Conservation (phyloP, 495 filamentous ascomycete genomes). For the Xylaria bambusicola region DNA sequence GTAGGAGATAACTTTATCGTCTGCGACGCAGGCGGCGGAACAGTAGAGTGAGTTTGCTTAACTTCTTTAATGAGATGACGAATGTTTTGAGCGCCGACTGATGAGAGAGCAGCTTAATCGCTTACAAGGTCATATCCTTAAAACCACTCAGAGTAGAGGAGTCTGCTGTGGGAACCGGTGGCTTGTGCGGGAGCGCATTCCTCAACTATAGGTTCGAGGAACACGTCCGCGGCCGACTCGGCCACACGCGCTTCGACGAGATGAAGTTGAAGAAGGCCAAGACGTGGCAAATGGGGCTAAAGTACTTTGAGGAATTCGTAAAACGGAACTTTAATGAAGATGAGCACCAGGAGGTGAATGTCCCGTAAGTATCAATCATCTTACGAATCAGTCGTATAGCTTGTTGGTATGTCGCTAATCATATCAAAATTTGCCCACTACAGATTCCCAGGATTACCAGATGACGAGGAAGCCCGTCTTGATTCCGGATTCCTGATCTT, state of each 20-base stretch:
- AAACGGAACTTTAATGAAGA: constrained; percentile 77
- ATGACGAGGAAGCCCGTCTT: constrained; percentile 62
- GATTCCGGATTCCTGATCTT: constrained; percentile 67
- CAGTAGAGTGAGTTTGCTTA: constrained; percentile 59
- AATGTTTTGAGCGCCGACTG: constrained; percentile 32
- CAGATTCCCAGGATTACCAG: constrained; percentile 68
- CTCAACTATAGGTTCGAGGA: constrained; percentile 71
- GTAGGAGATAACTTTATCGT: constrained; percentile 73
- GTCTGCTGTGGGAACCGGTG: constrained; percentile 65
- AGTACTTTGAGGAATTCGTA: constrained; percentile 67
- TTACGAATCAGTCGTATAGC: not conserved
- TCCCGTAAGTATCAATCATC: constrained; percentile 49
- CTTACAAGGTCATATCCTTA: constrained; percentile 64
- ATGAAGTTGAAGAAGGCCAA: constrained; percentile 60
- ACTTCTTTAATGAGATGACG: constrained; percentile 27
- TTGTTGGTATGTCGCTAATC: not conserved
- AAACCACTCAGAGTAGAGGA: constrained; percentile 63
- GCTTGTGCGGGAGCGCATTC: constrained; percentile 68
- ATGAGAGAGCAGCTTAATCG: constrained; percentile 56
- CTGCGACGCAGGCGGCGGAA: constrained; percentile 78
- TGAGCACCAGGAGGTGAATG: constrained; percentile 66
- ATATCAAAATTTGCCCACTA: not conserved
- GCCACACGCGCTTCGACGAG: constrained; percentile 58
- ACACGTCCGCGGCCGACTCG: constrained; percentile 61
- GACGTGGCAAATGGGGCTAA: constrained; percentile 74